phyloP scores from a whole-genome alignment of 306 rosid species.

The Aeschynomene evenia region DNA sequence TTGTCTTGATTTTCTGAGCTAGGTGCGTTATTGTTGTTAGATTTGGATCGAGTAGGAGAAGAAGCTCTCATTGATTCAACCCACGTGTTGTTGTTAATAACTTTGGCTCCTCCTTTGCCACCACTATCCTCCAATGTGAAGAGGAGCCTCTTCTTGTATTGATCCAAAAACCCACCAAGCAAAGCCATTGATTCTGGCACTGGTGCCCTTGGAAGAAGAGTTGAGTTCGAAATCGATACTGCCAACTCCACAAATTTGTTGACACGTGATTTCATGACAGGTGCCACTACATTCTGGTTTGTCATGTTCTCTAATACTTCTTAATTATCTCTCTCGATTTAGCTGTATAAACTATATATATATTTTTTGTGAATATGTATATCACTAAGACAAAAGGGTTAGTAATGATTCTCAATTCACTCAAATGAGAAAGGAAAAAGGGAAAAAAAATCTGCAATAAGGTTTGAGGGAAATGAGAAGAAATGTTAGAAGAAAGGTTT shows the following conservation, averaged over 20 bases:
- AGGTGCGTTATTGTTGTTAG: slow-evolving; percentile 7
- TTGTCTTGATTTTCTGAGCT: slow-evolving; percentile 33
- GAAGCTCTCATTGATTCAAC: slow-evolving; percentile 89
- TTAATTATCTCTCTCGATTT: neutral
- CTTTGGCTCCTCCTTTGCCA: slow-evolving; percentile 34
- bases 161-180: slow-evolving; percentile 37
- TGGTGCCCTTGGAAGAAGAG: slow-evolving; percentile 29
- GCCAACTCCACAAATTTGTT: slow-evolving; percentile 44
- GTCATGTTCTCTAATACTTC: slow-evolving; percentile 45
- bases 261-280: slow-evolving; percentile 43
- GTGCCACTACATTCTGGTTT: slow-evolving; percentile 53
- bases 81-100: slow-evolving; percentile 65
- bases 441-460: neutral
- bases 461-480: neutral
- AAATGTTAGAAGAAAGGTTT: neutral
- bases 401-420: neutral
- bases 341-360: neutral
- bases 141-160: slow-evolving; percentile 41
- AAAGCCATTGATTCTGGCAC: slow-evolving; percentile 38
- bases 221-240: slow-evolving; percentile 37
- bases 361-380: neutral
- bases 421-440: neutral
- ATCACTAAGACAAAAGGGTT: neutral
- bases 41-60: slow-evolving; percentile 60
- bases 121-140: slow-evolving; percentile 46